Evolutionary conservation across 2,329 filamentous ascomycete species (phyloP), one percentile per base, ranked within the genome.

Genomic region (Alternaria viburni): DNA sequence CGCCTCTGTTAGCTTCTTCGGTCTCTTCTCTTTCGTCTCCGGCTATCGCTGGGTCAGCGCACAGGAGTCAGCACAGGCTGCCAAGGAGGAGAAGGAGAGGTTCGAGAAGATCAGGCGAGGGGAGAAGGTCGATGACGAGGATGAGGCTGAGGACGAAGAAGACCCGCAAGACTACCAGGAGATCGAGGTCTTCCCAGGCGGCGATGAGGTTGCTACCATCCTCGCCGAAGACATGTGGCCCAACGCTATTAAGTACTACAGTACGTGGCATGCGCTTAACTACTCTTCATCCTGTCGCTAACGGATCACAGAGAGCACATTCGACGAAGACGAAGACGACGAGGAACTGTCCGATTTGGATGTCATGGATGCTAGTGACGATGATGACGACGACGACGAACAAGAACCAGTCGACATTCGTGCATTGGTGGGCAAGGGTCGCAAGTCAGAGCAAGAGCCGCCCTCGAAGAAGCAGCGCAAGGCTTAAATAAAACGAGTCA

Each of bases 151-250:
- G 1, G 82, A 84, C 0, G 87, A 90, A 0, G 86, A 91, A 0
- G 87, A 89, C 0, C 87, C 89, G 0, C 85, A 87, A 28, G 87
- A 90, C 67, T 87, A 90, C 69, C 86, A 90, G 65, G 88, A 90
- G 57, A 86, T 90, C 51, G 95, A 97, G 81, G 90, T 97, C 71
- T 97, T 96, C 85, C 91, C 92, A n/a, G 89, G 89, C 46, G 95
- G 92, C 21, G 93, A 96, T 70, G 91, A 94, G 65, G 81, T 98
- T 51, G 94, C 93, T 43, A 86, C 93, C 66, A 86, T 89, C 64
- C 85, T 98, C 70, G 89, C 91, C 9, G 94, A 98, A 77, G 95
- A 98, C 71, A 83, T 98, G 56, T 97, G 91, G 90, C 92, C 93
- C 51, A 89, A 89, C 67, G 95, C 94, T 61, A 90, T 97, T 79